Percentiles rank a stretch among this genome's conserved stretches.
These are phyloP conservation scores for Nicotiana obtusifolia DNA, from an alignment of 257 asterid genomes.

Conservation along the genomic window DNA sequence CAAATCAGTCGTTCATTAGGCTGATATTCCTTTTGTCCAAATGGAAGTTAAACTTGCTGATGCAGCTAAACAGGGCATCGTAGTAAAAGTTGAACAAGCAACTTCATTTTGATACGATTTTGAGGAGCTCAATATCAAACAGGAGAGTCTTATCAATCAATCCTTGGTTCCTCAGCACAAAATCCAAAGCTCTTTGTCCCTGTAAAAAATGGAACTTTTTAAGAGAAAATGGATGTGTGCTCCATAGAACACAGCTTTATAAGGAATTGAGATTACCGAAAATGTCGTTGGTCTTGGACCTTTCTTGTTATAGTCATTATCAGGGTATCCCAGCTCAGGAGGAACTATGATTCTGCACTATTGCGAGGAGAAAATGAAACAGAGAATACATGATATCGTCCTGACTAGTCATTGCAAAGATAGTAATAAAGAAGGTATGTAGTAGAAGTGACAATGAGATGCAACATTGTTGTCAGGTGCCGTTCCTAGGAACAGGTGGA, in stretches of 20 bases:
- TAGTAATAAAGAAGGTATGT: neutral
- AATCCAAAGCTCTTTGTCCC: constrained; percentile 97
- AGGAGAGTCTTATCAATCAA: constrained; percentile 90
- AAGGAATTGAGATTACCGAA: constrained; percentile 50
- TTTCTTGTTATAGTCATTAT: constrained; percentile 83
- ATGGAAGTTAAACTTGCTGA: neutral
- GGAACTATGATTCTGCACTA: constrained; percentile 79
- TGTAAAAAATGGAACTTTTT: constrained; percentile 18
- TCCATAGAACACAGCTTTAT: neutral
- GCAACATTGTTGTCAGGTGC: neutral
- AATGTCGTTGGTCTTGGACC: constrained; percentile 96
- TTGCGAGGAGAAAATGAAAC: constrained; percentile 15
- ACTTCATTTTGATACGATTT: constrained; percentile 59
- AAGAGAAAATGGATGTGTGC: neutral
- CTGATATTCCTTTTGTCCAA: neutral
- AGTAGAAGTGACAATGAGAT: neutral
- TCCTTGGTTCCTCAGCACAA: constrained; percentile 92
- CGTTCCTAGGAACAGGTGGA: too few species aligned
- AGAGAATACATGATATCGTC: neutral
- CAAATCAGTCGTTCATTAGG: neutral
- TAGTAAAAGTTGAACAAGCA: neutral
- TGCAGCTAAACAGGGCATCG: neutral
- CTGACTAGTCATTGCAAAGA: neutral
- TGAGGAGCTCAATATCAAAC: constrained; percentile 87
- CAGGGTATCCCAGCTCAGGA: constrained; percentile 95